A percentile compares a stretch with the other conserved stretches of the same genome.
Conservation (phyloP, 2,329 filamentous ascomycete species). For the Cadophora sp. region DNA sequence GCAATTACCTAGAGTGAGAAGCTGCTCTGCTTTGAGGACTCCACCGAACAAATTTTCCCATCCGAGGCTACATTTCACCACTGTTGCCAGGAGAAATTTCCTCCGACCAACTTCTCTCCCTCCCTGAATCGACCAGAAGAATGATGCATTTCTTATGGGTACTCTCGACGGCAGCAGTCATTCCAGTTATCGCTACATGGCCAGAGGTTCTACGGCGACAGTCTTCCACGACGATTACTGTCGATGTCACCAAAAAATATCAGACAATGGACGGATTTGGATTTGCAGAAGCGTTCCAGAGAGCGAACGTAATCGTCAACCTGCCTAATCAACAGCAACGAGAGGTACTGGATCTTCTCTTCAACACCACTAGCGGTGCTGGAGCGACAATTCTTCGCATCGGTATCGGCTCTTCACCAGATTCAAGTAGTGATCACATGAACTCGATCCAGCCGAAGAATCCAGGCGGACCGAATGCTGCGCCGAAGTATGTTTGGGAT, state of each 20-base stretch:
- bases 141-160: neutral
- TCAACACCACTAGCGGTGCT: slow-evolving; percentile 52
- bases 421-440: slow-evolving; percentile 27
- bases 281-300: slow-evolving; percentile 55
- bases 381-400: slow-evolving; percentile 59
- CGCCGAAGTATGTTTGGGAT: slow-evolving; percentile 51
- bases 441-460: slow-evolving; percentile 53
- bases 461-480: slow-evolving; percentile 44
- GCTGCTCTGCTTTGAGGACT: neutral
- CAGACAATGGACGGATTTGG: slow-evolving; percentile 56
- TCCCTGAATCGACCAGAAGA: neutral
- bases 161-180: neutral
- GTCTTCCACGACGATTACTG: slow-evolving; percentile 30
- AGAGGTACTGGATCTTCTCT: slow-evolving; percentile 53
- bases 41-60: no score
- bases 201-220: neutral
- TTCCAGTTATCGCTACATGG: neutral
- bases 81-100: neutral
- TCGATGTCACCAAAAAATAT: slow-evolving; percentile 36
- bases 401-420: slow-evolving; percentile 50
- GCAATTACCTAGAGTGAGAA: neutral
- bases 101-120: neutral
- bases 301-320: slow-evolving; percentile 50
- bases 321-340: slow-evolving; percentile 43
- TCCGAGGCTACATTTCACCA: neutral